Evolutionary conservation across 139 green algal species (phyloP).

Genomic region (Pleodorina starrii): DNA sequence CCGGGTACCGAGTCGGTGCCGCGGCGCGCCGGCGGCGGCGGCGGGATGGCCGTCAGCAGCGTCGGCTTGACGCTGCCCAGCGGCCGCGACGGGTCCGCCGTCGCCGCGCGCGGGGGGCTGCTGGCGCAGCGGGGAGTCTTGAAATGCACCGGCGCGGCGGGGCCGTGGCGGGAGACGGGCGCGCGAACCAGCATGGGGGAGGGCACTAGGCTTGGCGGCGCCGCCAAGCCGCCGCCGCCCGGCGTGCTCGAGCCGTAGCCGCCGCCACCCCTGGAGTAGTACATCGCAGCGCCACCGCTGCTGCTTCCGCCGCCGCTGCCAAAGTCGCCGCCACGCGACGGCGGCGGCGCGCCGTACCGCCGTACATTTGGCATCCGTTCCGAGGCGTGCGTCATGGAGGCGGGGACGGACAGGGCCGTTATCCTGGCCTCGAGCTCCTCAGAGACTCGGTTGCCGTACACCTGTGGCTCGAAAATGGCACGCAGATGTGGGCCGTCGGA

Average conservation of each 20-base stretch:
- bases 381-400: not conserved
- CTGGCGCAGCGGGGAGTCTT: conserved; percentile 15
- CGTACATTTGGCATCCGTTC: not conserved
- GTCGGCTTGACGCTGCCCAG: conserved; percentile 35
- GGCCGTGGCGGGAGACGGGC: not conserved
- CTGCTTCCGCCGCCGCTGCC: not conserved
- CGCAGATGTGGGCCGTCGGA: too few relatives aligned
- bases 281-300: not conserved
- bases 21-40: conserved; percentile 24
- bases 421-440: conserved; percentile 30
- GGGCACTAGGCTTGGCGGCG: conserved; percentile 16
- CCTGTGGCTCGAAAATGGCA: not conserved
- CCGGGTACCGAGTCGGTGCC: not conserved
- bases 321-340: not conserved
- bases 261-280: not conserved
- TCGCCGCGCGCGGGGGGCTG: not conserved
- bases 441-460: conserved; percentile 28
- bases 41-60: conserved; percentile 11
- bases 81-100: not conserved
- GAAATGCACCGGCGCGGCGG: not conserved
- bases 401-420: not conserved
- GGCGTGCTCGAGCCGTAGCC: not conserved
- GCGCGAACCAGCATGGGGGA: not conserved
- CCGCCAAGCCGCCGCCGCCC: not conserved
- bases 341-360: not conserved